Evolutionary conservation across 352 stramenopile species (phyloP).

Genomic region (Pythium insidiosum): DNA sequence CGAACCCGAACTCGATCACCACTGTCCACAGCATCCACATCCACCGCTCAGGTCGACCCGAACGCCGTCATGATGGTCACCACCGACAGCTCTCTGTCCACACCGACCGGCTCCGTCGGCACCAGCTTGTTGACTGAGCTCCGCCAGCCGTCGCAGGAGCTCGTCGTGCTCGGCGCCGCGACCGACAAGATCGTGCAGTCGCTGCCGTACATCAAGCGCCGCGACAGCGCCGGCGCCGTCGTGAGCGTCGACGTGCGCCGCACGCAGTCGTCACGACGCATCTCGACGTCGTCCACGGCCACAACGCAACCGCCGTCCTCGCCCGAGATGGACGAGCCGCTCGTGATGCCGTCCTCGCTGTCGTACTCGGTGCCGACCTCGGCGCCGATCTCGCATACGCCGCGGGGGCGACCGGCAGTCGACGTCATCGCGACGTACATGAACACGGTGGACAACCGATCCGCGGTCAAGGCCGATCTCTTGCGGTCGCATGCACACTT

Average conservation of each 20-base stretch:
- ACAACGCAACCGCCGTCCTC: conserved; percentile 27
- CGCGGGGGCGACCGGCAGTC: conserved; percentile 56
- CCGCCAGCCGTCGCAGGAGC: neutral
- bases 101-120: neutral
- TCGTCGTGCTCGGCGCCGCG: neutral
- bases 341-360: conserved; percentile 37
- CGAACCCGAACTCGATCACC: too few species aligned
- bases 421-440: conserved; percentile 88
- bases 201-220: conserved; percentile 63
- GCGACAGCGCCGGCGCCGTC: conserved; percentile 24
- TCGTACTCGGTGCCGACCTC: conserved; percentile 68
- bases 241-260: conserved; percentile 25
- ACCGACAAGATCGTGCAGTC: conserved; percentile 33
- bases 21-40: neutral
- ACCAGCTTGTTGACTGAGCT: neutral
- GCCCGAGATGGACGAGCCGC: conserved; percentile 22
- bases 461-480: conserved; percentile 68
- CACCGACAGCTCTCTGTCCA: neutral
- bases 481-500: conserved; percentile 70
- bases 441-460: conserved; percentile 78
- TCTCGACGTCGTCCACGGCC: conserved; percentile 34
- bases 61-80: neutral
- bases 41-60: neutral
- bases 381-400: conserved; percentile 50
- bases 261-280: conserved; percentile 24